phyloP scores from a whole-genome alignment of 1,284 basidiomycete species.

The Cutaneotrichosporon dermatis region DNA sequence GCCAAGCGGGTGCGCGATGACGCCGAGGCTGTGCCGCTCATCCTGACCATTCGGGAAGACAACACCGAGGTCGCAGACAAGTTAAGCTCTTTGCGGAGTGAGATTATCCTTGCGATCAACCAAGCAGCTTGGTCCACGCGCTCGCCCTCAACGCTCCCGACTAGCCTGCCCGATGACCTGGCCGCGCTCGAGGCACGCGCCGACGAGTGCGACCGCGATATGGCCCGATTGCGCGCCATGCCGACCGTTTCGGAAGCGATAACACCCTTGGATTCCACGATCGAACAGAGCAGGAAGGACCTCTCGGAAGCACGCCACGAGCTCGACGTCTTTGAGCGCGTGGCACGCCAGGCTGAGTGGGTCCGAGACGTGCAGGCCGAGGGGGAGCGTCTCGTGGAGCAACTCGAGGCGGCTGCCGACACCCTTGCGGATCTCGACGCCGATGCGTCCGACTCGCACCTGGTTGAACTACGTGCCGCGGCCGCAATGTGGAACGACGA shows the following conservation, averaged over 20 bases:
- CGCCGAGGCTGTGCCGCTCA: constrained; percentile 11
- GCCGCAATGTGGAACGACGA: constrained; percentile 13
- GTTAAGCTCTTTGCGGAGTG: neutral
- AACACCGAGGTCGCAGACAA: constrained; percentile 3
- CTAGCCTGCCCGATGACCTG: constrained; percentile 1
- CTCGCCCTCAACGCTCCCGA: neutral
- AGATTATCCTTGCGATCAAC: constrained; percentile 8
- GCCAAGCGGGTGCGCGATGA: neutral
- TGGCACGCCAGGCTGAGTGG: constrained; percentile 14
- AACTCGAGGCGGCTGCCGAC: constrained; percentile 23
- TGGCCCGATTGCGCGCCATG: constrained; percentile 3
- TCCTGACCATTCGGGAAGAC: constrained; percentile 11
- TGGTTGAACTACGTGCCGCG: neutral
- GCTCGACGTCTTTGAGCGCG: constrained; percentile 10
- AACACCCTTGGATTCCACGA: neutral
- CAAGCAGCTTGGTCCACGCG: constrained; percentile 10
- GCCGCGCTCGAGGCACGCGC: neutral
- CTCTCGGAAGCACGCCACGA: constrained; percentile 1
- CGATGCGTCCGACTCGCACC: neutral
- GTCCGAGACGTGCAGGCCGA: constrained; percentile 17
- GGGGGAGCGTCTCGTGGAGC: constrained; percentile 9
- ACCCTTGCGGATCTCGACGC: neutral
- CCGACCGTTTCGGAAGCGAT: neutral
- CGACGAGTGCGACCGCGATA: constrained; percentile 1
- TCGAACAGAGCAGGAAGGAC: neutral